Evolutionary conservation across 768 basidiomycete genomes (phyloP).

Genomic region (Calocybe indica): DNA sequence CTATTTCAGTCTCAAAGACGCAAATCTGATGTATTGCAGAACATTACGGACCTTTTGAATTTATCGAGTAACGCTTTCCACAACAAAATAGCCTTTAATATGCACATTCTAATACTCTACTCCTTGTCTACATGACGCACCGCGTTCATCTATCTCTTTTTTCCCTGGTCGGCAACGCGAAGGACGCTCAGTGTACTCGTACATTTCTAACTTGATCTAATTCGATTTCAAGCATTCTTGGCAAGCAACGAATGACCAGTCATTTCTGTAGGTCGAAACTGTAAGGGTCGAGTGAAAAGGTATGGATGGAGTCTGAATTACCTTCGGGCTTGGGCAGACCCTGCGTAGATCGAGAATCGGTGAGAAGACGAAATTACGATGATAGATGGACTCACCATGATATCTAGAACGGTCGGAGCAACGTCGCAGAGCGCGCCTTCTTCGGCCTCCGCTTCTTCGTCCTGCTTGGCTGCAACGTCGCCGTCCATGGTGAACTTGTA

Average conservation of each 20-base stretch:
- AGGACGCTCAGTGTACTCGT: too few relatives aligned
- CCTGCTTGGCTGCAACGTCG: slow-evolving; percentile 36
- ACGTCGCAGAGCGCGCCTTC: slow-evolving; percentile 83
- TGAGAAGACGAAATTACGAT: neutral
- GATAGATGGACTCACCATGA: slow-evolving; percentile 42
- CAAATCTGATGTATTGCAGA: too few relatives aligned
- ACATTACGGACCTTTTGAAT: too few relatives aligned
- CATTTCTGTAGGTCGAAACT: slow-evolving; percentile 37
- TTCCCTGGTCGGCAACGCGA: too few relatives aligned
- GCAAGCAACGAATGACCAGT: slow-evolving; percentile 50
- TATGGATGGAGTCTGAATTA: slow-evolving; percentile 19
- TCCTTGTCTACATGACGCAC: too few relatives aligned
- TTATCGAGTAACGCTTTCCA: too few relatives aligned
- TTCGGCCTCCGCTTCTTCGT: slow-evolving; percentile 47
- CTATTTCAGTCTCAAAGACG: too few relatives aligned
- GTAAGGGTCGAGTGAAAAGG: neutral
- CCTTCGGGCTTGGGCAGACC: slow-evolving; percentile 68
- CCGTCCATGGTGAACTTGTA: slow-evolving; percentile 49
- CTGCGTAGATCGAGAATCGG: slow-evolving; percentile 16
- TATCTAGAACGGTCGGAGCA: slow-evolving; percentile 79
- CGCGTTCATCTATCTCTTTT: too few relatives aligned
- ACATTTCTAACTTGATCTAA: too few relatives aligned
- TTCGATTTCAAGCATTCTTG: neutral
- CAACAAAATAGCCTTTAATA: too few relatives aligned
- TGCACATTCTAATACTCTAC: too few relatives aligned